Conservation (phyloP, 192 early-diverging fungal species). For the Coemansia sp. region DNA sequence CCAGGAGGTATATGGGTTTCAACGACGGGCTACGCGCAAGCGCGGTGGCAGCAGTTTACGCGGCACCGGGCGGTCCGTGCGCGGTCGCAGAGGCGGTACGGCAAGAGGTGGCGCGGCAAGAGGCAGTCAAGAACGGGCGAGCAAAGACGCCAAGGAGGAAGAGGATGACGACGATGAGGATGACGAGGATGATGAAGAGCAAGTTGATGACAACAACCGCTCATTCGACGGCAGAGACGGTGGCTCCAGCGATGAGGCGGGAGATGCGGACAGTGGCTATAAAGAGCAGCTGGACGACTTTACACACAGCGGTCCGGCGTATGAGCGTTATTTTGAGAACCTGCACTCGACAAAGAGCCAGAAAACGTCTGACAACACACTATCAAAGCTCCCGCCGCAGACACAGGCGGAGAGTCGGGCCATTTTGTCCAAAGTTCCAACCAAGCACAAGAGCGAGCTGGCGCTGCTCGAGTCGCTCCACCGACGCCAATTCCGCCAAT, state of each 20-base stretch:
- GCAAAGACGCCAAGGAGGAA: background rate
- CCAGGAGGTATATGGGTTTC: slow-evolving; percentile 43
- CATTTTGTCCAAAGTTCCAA: slow-evolving; percentile 52
- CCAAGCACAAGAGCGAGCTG: slow-evolving; percentile 62
- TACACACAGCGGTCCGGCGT: slow-evolving; percentile 39
- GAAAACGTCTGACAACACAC: slow-evolving; percentile 82
- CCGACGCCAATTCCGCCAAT: slow-evolving; percentile 72
- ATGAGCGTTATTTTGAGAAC: slow-evolving; percentile 79
- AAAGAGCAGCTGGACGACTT: slow-evolving; percentile 15
- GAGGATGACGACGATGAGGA: slow-evolving; percentile 16
- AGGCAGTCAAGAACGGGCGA: too few relatives aligned
- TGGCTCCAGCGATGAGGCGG: slow-evolving; percentile 8
- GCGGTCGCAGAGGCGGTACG: slow-evolving; percentile 11
- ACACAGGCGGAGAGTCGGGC: slow-evolving; percentile 62
- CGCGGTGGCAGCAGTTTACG: slow-evolving; percentile 14
- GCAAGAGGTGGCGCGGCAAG: background rate
- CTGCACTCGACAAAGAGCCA: slow-evolving; percentile 49
- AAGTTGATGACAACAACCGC: background rate
- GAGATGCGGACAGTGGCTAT: slow-evolving; percentile 1
- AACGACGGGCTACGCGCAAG: slow-evolving; percentile 26
- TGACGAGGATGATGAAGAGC: slow-evolving; percentile 13
- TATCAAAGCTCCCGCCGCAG: slow-evolving; percentile 75
- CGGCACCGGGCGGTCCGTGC: slow-evolving; percentile 7
- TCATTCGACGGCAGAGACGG: slow-evolving; percentile 5
- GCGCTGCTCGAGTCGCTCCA: slow-evolving; percentile 54